These are phyloP conservation scores for Gryganskiella cystojenkinii DNA, from an alignment of 192 early-diverging fungal genomes.

Conservation along the genomic window DNA sequence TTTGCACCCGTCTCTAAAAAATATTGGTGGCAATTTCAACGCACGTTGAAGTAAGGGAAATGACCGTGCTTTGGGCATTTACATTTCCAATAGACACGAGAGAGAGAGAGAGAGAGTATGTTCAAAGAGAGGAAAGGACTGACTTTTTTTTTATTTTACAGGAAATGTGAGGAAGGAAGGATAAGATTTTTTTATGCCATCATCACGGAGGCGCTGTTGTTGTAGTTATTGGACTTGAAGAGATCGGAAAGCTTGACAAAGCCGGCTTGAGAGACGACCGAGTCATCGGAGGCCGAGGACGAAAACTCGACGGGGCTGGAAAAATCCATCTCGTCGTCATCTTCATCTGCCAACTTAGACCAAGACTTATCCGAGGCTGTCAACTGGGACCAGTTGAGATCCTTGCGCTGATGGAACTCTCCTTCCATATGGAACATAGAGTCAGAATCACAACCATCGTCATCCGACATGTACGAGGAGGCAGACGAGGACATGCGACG, in stretches of 20 bases:
- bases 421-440: constrained; percentile 50
- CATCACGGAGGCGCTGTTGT: neutral
- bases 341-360: constrained; percentile 51
- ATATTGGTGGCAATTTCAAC: neutral
- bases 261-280: constrained; percentile 16
- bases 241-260: constrained; percentile 26
- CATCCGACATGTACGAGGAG: constrained; percentile 10
- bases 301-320: constrained; percentile 35
- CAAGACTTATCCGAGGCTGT: constrained; percentile 31
- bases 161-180: too few relatives aligned
- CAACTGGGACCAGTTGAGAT: constrained; percentile 23
- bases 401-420: constrained; percentile 24
- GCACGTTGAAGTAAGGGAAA: neutral
- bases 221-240: constrained; percentile 11
- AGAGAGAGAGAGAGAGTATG: constrained; percentile 4
- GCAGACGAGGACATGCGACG: constrained; percentile 1
- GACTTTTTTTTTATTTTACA: too few relatives aligned
- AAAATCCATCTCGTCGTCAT: constrained; percentile 44
- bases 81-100: too few relatives aligned
- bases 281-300: neutral
- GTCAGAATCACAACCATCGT: constrained; percentile 13
- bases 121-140: too few relatives aligned
- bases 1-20: too few relatives aligned
- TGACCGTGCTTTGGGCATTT: too few relatives aligned
- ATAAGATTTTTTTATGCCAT: too few relatives aligned